Conservation (phyloP, 495 filamentous ascomycete species). For the Penicillium goetzii region DNA sequence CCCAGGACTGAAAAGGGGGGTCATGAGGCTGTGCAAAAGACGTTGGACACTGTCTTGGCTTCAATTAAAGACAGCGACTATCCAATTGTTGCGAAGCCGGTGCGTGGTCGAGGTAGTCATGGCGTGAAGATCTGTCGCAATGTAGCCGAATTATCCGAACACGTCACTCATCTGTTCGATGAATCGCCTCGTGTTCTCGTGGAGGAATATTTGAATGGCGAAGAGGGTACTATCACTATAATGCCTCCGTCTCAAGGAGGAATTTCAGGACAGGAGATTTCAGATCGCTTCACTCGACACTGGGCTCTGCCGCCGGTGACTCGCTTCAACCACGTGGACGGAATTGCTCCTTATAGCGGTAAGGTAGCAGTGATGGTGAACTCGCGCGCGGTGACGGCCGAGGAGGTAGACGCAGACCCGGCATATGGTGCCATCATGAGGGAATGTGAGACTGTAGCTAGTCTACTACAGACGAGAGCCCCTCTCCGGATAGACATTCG, state of each 20-base stretch:
- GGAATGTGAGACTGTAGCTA: constrained; percentile 37
- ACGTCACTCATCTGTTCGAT: constrained; percentile 28
- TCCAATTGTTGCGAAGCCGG: constrained; percentile 40
- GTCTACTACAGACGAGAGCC: constrained; percentile 29
- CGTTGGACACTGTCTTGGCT: constrained; percentile 8
- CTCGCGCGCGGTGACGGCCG: constrained; percentile 27
- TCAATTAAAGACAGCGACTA: constrained; percentile 17
- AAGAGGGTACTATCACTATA: constrained; percentile 45
- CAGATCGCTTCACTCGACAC: constrained; percentile 23
- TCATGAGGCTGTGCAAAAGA: not conserved
- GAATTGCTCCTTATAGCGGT: constrained; percentile 41
- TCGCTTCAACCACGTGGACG: constrained; percentile 41
- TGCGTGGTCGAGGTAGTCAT: constrained; percentile 28
- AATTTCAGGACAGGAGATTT: constrained; percentile 1
- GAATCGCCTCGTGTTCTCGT: constrained; percentile 35
- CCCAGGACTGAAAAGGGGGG: not conserved
- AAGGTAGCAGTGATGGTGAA: constrained; percentile 39
- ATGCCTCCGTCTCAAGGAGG: constrained; percentile 35
- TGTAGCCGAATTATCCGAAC: constrained; percentile 22
- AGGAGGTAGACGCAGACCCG: constrained; percentile 21
- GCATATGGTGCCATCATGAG: constrained; percentile 26
- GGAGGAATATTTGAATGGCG: constrained; percentile 41
- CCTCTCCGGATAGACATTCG: constrained; percentile 42
- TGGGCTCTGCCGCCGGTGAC: constrained; percentile 39
- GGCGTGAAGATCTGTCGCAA: constrained; percentile 41